phyloP scores from a whole-genome alignment of 2,329 filamentous ascomycete species.

The Paradendryphiella salina region DNA sequence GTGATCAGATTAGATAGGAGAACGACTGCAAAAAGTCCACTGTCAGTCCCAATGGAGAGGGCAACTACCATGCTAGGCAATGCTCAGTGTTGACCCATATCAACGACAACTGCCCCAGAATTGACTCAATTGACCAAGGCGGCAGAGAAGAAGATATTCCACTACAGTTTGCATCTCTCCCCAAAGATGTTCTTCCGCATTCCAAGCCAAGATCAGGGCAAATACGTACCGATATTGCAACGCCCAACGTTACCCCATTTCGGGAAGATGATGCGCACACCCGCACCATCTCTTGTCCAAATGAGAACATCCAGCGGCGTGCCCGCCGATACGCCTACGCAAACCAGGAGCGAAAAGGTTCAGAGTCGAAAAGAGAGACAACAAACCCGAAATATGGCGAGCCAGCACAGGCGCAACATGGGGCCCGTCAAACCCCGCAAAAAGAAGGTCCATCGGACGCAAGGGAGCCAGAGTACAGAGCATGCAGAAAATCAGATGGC shows the following conservation, averaged over 20 bases:
- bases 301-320: neutral
- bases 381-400: too few species aligned
- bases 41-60: slow-evolving; percentile 13
- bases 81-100: neutral
- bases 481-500: neutral
- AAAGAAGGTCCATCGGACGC: neutral
- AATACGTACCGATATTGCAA: too few species aligned
- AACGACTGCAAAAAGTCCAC: neutral
- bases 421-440: too few species aligned
- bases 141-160: slow-evolving; percentile 12
- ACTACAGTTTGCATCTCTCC: slow-evolving; percentile 5
- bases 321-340: neutral
- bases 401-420: too few species aligned
- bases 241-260: neutral
- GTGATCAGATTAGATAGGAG: slow-evolving; percentile 14
- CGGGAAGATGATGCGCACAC: neutral
- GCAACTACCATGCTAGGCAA: neutral
- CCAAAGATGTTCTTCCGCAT: neutral
- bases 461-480: neutral
- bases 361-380: too few species aligned
- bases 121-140: slow-evolving; percentile 13
- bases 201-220: too few species aligned
- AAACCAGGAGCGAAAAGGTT: too few species aligned
- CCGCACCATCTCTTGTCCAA: neutral
- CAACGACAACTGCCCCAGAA: slow-evolving; percentile 25